Evolutionary conservation across 192 early-diverging fungal genomes (phyloP), one percentile per base, ranked within the genome.

Genomic region (Podila verticillata): DNA sequence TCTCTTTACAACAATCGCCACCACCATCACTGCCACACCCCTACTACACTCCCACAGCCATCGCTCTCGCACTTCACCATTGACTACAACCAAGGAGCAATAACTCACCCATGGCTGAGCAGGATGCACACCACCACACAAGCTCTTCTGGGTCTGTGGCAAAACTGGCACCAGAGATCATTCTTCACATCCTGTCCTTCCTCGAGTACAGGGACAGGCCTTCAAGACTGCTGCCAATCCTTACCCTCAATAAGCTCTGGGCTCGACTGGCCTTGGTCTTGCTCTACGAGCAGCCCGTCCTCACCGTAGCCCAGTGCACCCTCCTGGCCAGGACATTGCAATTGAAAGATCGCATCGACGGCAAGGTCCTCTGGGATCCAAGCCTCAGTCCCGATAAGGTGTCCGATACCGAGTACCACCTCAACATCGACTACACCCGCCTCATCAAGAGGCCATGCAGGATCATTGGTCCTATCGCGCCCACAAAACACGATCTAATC

Each of bases 401-500:
- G 20, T n/a, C 20, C 7, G 51, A 54, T n/a, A 7, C n/a, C 20
- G 51, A 24, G 0, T 26, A 54, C 51, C 20, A 24, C 28, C 61
- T 72, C 7, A 65, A 66, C 7, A 72, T 80, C 35, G 70, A 80
- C 31, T 80, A 80, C 30, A 70, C 59, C 5, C 24, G 51, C 30
- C 24, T 80, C 39, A 72, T 80, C 65, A 80, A 80, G 48, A 80
- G 63, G 31, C 70, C 77, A 9, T 80, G 77, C 61, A 70, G 70
- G 8, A 72, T 80, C 26, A 34, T 80, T 19, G 65, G 66, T 2
- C 2, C 29, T 1, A 26, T 32, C 24, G 61, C 63, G 0, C 70
- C 61, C 12, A 47, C 66, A 12, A 80, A 68, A 34, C 61, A 68
- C 19, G 70, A 80, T 44, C 66, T 80, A 6, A 68, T 68, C 26